phyloP scores from a whole-genome alignment of 768 basidiomycete genomes.

The Boletellus sp. region DNA sequence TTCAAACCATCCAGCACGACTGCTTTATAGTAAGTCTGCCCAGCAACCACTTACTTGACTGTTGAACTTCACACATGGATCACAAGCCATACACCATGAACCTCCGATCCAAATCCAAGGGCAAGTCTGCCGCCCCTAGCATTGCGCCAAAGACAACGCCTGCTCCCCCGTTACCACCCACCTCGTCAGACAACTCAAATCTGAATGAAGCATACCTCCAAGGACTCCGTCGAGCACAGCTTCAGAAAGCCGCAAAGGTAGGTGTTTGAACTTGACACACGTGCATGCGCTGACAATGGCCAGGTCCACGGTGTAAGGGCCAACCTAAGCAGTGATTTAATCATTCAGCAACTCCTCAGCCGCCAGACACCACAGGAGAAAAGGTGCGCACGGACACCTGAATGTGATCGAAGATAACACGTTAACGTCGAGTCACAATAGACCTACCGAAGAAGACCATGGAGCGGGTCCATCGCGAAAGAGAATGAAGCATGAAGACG shows the following conservation, averaged over 20 bases:
- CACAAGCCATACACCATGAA: constrained; percentile 4
- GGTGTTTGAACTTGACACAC: not conserved
- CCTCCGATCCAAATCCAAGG: too few relatives aligned
- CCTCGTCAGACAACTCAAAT: not conserved
- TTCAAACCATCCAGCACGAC: too few relatives aligned
- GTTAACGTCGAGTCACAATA: too few relatives aligned
- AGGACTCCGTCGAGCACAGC: constrained; percentile 20
- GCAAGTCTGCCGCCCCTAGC: not conserved
- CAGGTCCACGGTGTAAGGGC: constrained; percentile 20
- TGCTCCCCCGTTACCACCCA: not conserved
- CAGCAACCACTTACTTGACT: too few relatives aligned
- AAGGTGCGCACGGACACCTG: constrained; percentile 6
- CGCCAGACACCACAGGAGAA: constrained; percentile 6
- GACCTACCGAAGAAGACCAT: too few relatives aligned
- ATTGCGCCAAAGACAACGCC: not conserved
- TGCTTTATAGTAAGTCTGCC: too few relatives aligned
- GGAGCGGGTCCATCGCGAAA: too few relatives aligned
- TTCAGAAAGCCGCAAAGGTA: constrained; percentile 29
- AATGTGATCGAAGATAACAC: not conserved
- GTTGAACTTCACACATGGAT: not conserved
- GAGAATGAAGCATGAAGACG: too few relatives aligned
- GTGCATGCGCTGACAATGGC: not conserved
- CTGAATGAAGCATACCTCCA: constrained; percentile 18
- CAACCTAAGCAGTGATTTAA: constrained; percentile 25
- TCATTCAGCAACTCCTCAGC: constrained; percentile 19